A percentile compares a stretch with the other conserved stretches of the same genome.
phyloP scores from a whole-genome alignment of 1,139 yeast species.

The Magnusiomyces magnusii region DNA sequence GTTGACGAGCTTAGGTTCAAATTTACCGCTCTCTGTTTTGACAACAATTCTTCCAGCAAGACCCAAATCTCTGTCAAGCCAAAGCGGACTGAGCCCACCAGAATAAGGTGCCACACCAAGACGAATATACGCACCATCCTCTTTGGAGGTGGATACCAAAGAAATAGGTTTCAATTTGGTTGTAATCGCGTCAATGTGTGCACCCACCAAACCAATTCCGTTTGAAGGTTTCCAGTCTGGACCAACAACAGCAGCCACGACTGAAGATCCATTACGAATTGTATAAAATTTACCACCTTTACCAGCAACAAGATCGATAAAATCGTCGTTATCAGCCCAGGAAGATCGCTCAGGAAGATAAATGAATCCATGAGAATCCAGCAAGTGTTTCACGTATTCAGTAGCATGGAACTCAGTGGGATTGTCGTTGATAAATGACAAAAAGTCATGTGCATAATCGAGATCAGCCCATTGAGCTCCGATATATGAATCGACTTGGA shows the following conservation, averaged over 20 bases:
- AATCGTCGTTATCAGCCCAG: slow-evolving; percentile 45
- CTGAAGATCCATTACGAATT: slow-evolving; percentile 66
- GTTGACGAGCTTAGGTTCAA: slow-evolving; percentile 58
- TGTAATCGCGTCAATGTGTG: slow-evolving; percentile 87
- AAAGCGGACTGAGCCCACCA: slow-evolving; percentile 58
- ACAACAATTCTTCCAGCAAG: slow-evolving; percentile 83
- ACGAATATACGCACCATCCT: slow-evolving; percentile 53
- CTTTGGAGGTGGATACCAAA: slow-evolving; percentile 46
- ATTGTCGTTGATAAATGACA: slow-evolving; percentile 67
- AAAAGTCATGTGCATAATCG: slow-evolving; percentile 44
- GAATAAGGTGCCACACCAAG: slow-evolving; percentile 89
- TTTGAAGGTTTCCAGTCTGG: slow-evolving; percentile 65
- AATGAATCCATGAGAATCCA: slow-evolving; percentile 42
- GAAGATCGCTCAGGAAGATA: slow-evolving; percentile 61
- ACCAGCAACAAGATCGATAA: not conserved
- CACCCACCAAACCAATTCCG: slow-evolving; percentile 65
- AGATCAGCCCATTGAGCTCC: slow-evolving; percentile 9
- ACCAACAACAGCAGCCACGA: slow-evolving; percentile 66
- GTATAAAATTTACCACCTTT: slow-evolving; percentile 61
- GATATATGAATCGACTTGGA: not conserved
- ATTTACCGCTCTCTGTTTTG: slow-evolving; percentile 12
- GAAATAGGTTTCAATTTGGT: slow-evolving; percentile 64
- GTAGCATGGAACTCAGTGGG: slow-evolving; percentile 95
- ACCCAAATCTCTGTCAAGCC: slow-evolving; percentile 87
- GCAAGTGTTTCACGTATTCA: slow-evolving; percentile 39